Base-by-base conservation (phyloP, 257 asterid species). In the Osmanthus fragrans region DNA sequence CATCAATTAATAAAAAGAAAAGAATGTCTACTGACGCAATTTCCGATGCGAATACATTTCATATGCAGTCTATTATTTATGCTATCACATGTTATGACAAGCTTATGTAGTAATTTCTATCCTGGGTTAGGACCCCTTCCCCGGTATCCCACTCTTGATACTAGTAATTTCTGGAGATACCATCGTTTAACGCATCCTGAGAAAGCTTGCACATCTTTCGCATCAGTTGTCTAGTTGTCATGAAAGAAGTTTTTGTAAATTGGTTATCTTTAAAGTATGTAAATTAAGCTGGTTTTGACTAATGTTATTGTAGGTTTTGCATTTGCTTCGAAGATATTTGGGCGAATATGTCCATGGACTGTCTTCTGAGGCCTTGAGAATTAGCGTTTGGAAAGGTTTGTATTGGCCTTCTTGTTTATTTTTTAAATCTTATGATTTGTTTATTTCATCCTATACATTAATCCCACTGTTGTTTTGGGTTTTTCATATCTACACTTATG, bases 301-400 rank as follows among this genome's bases (percentile, higher is more conserved):
- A 47, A 64, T 69, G 80, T 76, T 74, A 70, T 70, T 76, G 63
- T 84, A 95, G 99, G 99, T 95, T 83, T 83, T 95, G 89, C 98
- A 95, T 87, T 89, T 95, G 93, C 99, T 96, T 86, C 97, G 99
- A 64, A 92, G 87, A 76, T 96, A 96, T 83, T 86, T 96, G 94
- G 99, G 99, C 37, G 99, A 96, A 88, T 96, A 96, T 82, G 99
- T 96, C 85, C 98, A 96, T 82, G 99, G 99, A 78, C 86, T 96
- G 81, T 96, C 99, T 11, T 88, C 98, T 21, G 99, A 96, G 87
- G 98, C 99, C 83, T 83, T 96, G 89, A 87, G 97, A 75, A 96
- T 96, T 78, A 96, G 99, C 51, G 99, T 96, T 58, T 96, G 99
- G 99, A 84, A 96, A 93, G 99, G 99, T 95, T 73, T 30, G 80